These are phyloP conservation scores for Arthrobotrys megalospora DNA, from an alignment of 2,329 filamentous ascomycete species.

Conservation along the genomic window DNA sequence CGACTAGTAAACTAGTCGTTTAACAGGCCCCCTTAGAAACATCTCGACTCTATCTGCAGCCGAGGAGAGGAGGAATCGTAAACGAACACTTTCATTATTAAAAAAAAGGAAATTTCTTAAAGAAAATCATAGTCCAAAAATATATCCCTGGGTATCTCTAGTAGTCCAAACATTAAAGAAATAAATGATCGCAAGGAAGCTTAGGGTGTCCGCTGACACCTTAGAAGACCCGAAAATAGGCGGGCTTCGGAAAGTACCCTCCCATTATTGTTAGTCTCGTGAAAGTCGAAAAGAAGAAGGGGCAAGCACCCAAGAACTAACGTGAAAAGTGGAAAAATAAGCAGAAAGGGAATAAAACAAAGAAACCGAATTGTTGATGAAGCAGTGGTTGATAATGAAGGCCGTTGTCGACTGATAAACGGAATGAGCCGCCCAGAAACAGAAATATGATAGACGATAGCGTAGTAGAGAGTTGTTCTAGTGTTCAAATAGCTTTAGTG, in stretches of 20 bases:
- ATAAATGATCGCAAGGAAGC: constrained; percentile 23
- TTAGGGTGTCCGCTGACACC: constrained; percentile 32
- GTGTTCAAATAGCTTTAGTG: constrained; percentile 15
- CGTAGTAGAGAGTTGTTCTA: constrained; percentile 12
- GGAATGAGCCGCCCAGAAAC: constrained; percentile 13
- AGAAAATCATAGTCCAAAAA: constrained; percentile 49
- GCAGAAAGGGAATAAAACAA: constrained; percentile 15
- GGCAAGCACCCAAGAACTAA: constrained; percentile 39
- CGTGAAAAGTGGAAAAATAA: constrained; percentile 28
- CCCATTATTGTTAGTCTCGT: constrained; percentile 34
- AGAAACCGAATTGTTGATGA: constrained; percentile 1
- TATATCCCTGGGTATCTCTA: constrained; percentile 62
- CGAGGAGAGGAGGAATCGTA: constrained; percentile 1
- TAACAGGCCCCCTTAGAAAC: constrained; percentile 5
- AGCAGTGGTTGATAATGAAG: constrained; percentile 9
- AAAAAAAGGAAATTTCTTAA: constrained; percentile 13
- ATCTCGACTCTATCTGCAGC: neutral
- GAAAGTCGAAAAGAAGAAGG: constrained; percentile 30
- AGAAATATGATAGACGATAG: constrained; percentile 5
- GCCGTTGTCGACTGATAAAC: constrained; percentile 7
- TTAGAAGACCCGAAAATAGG: constrained; percentile 36
- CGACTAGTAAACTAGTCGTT: constrained; percentile 17
- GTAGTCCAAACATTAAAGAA: constrained; percentile 47
- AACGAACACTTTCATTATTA: constrained; percentile 46
- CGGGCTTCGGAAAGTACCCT: constrained; percentile 39